A percentile compares a stretch with the other conserved stretches of the same genome.
phyloP scores from a whole-genome alignment of 106 monocot species.

The Iris macrosiphon region DNA sequence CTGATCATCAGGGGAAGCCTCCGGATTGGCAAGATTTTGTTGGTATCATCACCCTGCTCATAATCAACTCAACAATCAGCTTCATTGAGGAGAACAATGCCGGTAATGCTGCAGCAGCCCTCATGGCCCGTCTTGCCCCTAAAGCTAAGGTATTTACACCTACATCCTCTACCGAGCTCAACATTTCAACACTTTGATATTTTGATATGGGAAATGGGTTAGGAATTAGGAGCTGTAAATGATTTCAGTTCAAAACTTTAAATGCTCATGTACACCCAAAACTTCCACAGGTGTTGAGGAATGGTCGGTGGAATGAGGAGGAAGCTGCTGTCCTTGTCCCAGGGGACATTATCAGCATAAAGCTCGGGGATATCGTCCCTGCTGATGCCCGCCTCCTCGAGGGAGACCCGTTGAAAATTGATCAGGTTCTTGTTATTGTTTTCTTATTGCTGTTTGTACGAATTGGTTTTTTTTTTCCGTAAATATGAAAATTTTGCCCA shows the following conservation, averaged over 20 bases:
- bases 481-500: no score
- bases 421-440: not conserved
- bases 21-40: slow-evolving; percentile 96
- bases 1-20: slow-evolving; percentile 41
- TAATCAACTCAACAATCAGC: slow-evolving; percentile 93
- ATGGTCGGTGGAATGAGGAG: no score
- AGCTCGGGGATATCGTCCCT: no score
- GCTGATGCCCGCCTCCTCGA: no score
- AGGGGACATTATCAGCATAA: no score
- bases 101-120: slow-evolving; percentile 69
- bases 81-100: slow-evolving; percentile 88
- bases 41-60: slow-evolving; percentile 65
- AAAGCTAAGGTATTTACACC: slow-evolving; percentile 47
- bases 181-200: not conserved
- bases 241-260: not conserved
- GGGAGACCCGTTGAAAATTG: no score
- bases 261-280: not conserved
- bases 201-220: no score
- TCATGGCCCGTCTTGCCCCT: slow-evolving; percentile 74
- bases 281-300: no score
- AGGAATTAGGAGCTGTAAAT: not conserved
- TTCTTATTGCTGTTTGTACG: not conserved
- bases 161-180: no score
- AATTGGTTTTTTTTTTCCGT: no score
- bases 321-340: no score